Conservation (phyloP, 108 stramenopile genomes). For the Phaeodactylum tricornutum region DNA sequence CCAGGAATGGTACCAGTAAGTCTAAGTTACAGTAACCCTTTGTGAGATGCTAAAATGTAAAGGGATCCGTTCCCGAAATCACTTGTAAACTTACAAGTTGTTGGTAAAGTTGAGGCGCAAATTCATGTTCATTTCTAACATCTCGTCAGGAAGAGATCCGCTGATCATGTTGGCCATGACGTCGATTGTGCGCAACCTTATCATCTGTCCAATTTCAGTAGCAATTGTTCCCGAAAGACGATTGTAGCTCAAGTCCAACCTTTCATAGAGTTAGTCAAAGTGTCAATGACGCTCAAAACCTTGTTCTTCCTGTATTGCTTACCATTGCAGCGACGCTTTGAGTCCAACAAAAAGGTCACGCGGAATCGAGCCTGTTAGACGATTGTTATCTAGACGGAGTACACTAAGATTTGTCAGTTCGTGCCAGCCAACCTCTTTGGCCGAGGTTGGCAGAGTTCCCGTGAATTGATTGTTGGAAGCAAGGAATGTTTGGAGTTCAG, state of each 20-base stretch:
- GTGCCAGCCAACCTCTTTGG: not conserved
- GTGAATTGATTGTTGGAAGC: slow-evolving; percentile 16
- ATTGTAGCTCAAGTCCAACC: slow-evolving; percentile 3
- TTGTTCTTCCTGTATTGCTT: too few species aligned
- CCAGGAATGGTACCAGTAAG: slow-evolving; percentile 39
- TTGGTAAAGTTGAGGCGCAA: slow-evolving; percentile 31
- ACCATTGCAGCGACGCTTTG: not conserved
- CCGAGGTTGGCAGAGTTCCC: slow-evolving; percentile 14
- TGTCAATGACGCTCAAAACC: not conserved
- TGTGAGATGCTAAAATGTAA: not conserved
- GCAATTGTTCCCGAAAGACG: slow-evolving; percentile 44
- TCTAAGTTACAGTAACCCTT: slow-evolving; percentile 5
- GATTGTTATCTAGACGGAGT: slow-evolving; percentile 13
- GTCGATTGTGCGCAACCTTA: slow-evolving; percentile 18
- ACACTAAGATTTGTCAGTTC: not conserved
- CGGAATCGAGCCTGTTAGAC: slow-evolving; percentile 25
- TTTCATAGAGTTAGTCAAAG: slow-evolving; percentile 5
- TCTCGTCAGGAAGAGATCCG: slow-evolving; percentile 21
- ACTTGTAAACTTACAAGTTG: slow-evolving; percentile 25
- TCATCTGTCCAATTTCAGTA: slow-evolving; percentile 17
- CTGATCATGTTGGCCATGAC: slow-evolving; percentile 12
- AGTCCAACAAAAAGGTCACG: not conserved
- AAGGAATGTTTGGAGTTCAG: not conserved
- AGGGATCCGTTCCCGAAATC: slow-evolving; percentile 6
- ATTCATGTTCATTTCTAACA: slow-evolving; percentile 16